Evolutionary conservation across 352 stramenopile genomes (phyloP).

Genomic region (Aphanomyces euteiches): DNA sequence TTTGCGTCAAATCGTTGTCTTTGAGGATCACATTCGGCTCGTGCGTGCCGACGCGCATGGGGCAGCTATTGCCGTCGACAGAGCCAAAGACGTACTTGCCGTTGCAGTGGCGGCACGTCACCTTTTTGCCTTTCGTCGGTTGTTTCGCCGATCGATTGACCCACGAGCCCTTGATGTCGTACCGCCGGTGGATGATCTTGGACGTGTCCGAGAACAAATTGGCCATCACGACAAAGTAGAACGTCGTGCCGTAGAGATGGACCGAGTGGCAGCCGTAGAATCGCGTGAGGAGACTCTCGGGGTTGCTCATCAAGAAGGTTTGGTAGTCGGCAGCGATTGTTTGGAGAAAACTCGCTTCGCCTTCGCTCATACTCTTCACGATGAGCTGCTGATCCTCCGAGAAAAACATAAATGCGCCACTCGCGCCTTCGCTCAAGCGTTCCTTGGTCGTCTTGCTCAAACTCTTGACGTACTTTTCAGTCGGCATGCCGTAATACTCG

Average conservation of each 20-base stretch:
- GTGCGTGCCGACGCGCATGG: constrained; percentile 67
- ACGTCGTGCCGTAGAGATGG: constrained; percentile 81
- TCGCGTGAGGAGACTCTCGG: constrained; percentile 71
- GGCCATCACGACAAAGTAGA: constrained; percentile 88
- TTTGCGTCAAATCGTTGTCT: constrained; percentile 82
- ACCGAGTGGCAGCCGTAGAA: constrained; percentile 86
- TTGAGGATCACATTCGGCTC: constrained; percentile 85
- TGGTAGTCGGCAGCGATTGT: constrained; percentile 78
- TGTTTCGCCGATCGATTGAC: constrained; percentile 85
- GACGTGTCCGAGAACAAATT: constrained; percentile 78
- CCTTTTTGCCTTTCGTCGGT: constrained; percentile 76
- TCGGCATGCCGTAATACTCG: constrained; percentile 79
- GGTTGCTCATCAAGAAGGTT: constrained; percentile 76
- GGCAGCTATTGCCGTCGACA: constrained; percentile 58
- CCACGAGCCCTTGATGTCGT: constrained; percentile 87
- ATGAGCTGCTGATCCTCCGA: constrained; percentile 85
- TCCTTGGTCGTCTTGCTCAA: constrained; percentile 82
- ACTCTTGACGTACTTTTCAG: constrained; percentile 79
- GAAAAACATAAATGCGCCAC: constrained; percentile 88
- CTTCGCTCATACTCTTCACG: constrained; percentile 88
- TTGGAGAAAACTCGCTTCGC: constrained; percentile 75
- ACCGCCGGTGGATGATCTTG: constrained; percentile 78
- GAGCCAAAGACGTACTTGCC: constrained; percentile 84
- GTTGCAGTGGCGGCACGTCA: constrained; percentile 84
- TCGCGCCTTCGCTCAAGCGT: constrained; percentile 79